These are phyloP conservation scores for Curvularia spicifera DNA, from an alignment of 2,329 filamentous ascomycete species.

Conservation along the genomic window DNA sequence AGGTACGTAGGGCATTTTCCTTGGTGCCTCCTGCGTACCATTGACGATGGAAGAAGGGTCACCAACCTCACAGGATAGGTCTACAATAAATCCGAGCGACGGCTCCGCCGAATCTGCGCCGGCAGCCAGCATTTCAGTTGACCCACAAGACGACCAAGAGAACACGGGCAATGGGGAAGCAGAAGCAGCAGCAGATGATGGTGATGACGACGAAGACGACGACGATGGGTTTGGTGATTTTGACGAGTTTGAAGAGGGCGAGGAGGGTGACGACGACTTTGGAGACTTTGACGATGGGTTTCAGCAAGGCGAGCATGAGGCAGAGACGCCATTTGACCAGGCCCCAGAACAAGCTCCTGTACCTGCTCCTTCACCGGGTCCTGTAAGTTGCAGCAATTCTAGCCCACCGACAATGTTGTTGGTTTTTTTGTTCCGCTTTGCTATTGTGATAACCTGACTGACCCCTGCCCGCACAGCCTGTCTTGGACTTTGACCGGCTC, in stretches of 20 bases:
- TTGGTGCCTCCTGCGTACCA: slow-evolving; percentile 57
- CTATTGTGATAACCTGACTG: slow-evolving; percentile 42
- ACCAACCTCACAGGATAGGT: slow-evolving; percentile 61
- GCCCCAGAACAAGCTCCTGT: slow-evolving; percentile 48
- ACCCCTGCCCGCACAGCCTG: slow-evolving; percentile 57
- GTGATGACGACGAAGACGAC: slow-evolving; percentile 55
- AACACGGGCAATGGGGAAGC: slow-evolving; percentile 39
- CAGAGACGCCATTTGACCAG: slow-evolving; percentile 50
- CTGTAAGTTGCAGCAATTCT: slow-evolving; percentile 56
- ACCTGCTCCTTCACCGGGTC: slow-evolving; percentile 52
- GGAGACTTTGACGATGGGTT: slow-evolving; percentile 60
- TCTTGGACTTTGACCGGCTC: slow-evolving; percentile 71
- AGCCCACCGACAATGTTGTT: slow-evolving; percentile 42
- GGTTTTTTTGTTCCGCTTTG: slow-evolving; percentile 41
- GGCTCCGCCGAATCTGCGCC: slow-evolving; percentile 17
- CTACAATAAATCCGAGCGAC: slow-evolving; percentile 52
- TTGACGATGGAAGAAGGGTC: slow-evolving; percentile 69
- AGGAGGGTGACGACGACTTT: slow-evolving; percentile 54
- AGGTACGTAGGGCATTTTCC: slow-evolving; percentile 62
- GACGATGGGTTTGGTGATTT: slow-evolving; percentile 60
- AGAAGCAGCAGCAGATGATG: slow-evolving; percentile 17
- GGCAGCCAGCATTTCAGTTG: slow-evolving; percentile 16
- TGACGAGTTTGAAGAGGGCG: slow-evolving; percentile 66
- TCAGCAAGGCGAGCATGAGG: slow-evolving; percentile 49
- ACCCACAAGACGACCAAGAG: slow-evolving; percentile 20